Evolutionary conservation across 441 rosid genomes (phyloP).

Genomic region (Aquilaria agallochum): DNA sequence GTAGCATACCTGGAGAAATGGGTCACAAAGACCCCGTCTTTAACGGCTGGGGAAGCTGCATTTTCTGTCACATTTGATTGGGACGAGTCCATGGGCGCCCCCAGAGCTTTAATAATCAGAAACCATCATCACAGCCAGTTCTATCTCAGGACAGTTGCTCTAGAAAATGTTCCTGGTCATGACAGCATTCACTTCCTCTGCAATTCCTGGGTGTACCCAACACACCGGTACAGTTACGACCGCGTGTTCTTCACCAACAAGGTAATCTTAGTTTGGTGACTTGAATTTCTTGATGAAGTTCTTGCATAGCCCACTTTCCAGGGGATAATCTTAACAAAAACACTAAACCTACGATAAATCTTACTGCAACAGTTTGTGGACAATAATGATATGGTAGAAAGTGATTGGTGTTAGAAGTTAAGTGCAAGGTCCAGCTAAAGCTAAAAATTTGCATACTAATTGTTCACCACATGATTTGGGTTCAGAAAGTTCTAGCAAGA

Average conservation of each 20-base stretch:
- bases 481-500: no score
- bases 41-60: slow-evolving; percentile 50
- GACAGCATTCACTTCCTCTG: slow-evolving; percentile 64
- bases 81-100: slow-evolving; percentile 59
- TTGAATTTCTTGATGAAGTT: no score
- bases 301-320: no score
- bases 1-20: slow-evolving; percentile 69
- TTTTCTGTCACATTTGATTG: slow-evolving; percentile 57
- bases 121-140: slow-evolving; percentile 70
- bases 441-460: no score
- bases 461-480: no score
- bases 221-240: slow-evolving; percentile 52
- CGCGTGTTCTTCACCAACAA: slow-evolving; percentile 87
- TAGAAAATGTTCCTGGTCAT: slow-evolving; percentile 50
- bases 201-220: slow-evolving; percentile 91
- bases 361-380: no score
- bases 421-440: no score
- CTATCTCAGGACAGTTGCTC: slow-evolving; percentile 56
- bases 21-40: slow-evolving; percentile 42
- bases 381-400: no score
- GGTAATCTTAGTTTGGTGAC: slow-evolving; percentile 32
- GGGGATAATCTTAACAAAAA: no score
- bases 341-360: no score
- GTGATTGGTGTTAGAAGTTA: no score
- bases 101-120: slow-evolving; percentile 62